Base-by-base conservation (phyloP, 1,139 yeast species). In the Magnusiomyces magnusii region DNA sequence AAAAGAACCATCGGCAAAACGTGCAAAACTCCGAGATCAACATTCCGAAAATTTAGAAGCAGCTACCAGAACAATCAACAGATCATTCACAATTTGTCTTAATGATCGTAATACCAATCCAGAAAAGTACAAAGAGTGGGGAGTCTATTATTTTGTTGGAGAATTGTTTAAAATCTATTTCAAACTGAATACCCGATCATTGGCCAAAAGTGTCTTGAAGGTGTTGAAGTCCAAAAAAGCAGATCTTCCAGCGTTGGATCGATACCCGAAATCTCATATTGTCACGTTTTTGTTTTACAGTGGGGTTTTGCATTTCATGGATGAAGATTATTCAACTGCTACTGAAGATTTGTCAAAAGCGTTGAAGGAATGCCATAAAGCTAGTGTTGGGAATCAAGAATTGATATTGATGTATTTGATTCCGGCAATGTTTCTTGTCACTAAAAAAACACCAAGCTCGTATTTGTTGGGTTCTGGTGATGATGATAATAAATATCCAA, bases 201-300 rank as follows among this genome's bases (percentile, higher is more conserved):
- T 91, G 67, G 95, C 95, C 21, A 85, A 85, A 65, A 87, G 90
- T 58, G 79, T 90, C 60, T 84, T 89, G 60, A 85, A 85, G 69
- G 97, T 92, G 1, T 74, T 91, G 53, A 79, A 76, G 42, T 81
- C 84, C 3, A 80, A 85, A 60, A 70, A 78, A 23, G 73, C 74
- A 21, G 82, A 80, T 49, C 74, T 87, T 62, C 85, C 88, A 23
- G 72, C 77, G 2, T 67, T 82, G 7, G 69, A 75, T 1, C 61
- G 68, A 19, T 60, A 79, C 34, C 78, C 81, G 27, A 80, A 78
- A 63, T 73, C 81, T 13, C 84, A 85, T 58, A 78, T 82, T 10
- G 80, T 83, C 13, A 80, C 83, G 1, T 89, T 82, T 68, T 73
- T 82, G 55, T 90, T 86, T 71, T 87, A 84, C 70, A 77, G 83